Conservation (phyloP, 768 basidiomycete species). For the Mycena metata region DNA sequence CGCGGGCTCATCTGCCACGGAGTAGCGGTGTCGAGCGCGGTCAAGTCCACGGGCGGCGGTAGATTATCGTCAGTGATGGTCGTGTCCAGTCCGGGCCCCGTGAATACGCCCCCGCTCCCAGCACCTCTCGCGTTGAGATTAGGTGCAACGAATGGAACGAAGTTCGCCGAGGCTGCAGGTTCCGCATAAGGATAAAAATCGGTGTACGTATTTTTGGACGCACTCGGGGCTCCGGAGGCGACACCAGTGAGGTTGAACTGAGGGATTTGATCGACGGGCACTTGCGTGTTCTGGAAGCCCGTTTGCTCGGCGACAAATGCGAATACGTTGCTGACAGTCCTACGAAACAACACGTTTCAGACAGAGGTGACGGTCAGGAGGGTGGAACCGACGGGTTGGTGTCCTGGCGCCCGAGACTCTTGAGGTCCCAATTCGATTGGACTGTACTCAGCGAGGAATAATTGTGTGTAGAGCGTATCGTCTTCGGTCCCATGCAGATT, state of each 20-base stretch:
- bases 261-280: slow-evolving; percentile 40
- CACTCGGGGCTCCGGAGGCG: slow-evolving; percentile 60
- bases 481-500: slow-evolving; percentile 60
- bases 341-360: slow-evolving; percentile 42
- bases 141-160: slow-evolving; percentile 61
- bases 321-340: slow-evolving; percentile 61
- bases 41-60: slow-evolving; percentile 57
- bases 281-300: slow-evolving; percentile 54
- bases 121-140: slow-evolving; percentile 55
- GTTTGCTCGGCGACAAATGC: slow-evolving; percentile 61
- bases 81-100: slow-evolving; percentile 50
- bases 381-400: slow-evolving; percentile 59
- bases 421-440: slow-evolving; percentile 72
- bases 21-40: slow-evolving; percentile 37
- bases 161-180: slow-evolving; percentile 39
- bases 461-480: slow-evolving; percentile 69
- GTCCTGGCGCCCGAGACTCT: slow-evolving; percentile 70
- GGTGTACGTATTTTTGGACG: neutral
- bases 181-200: too few species aligned
- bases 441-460: slow-evolving; percentile 70
- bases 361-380: slow-evolving; percentile 17
- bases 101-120: too few species aligned
- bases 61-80: slow-evolving; percentile 49
- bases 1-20: slow-evolving; percentile 25
- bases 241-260: slow-evolving; percentile 57